Evolutionary conservation across 257 asterid species (phyloP).

Genomic region (Rehmannia glutinosa): DNA sequence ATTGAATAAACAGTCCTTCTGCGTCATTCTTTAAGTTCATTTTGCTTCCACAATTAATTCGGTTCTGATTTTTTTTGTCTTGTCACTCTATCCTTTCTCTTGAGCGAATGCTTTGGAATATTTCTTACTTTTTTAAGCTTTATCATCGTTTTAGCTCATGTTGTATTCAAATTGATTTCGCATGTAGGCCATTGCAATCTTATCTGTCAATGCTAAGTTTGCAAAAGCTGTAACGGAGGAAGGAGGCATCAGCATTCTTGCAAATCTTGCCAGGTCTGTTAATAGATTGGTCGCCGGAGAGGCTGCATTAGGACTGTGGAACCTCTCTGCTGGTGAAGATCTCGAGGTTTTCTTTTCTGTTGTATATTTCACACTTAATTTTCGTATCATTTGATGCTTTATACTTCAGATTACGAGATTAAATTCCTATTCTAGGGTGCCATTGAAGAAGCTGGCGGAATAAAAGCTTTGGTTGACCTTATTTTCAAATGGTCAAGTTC

Average conservation of each 20-base stretch:
- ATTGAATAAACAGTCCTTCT: neutral
- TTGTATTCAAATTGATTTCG: constrained; percentile 12
- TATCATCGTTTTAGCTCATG: constrained; percentile 5
- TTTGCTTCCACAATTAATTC: neutral
- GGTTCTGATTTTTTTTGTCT: neutral
- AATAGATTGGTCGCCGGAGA: constrained; percentile 81
- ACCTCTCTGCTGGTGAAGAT: constrained; percentile 83
- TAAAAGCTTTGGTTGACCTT: constrained; percentile 78
- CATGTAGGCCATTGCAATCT: constrained; percentile 74
- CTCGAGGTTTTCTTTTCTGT: constrained; percentile 60
- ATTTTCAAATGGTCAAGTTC: constrained; percentile 79
- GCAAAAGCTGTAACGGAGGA: constrained; percentile 92
- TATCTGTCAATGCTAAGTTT: constrained; percentile 73
- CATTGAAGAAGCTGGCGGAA: constrained; percentile 88
- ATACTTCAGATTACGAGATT: constrained; percentile 11
- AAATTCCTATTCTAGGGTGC: constrained; percentile 51
- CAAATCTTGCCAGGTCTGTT: constrained; percentile 64
- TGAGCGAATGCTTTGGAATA: neutral
- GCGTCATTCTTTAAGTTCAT: neutral
- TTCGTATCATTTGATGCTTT: too few species aligned
- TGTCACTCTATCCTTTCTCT: neutral
- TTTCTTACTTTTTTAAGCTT: neutral
- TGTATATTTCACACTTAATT: neutral
- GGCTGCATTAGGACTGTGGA: constrained; percentile 93
- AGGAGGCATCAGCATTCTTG: constrained; percentile 72